Conservation (phyloP, 805 yeast species). For the Kluyveromyces starmeri region DNA sequence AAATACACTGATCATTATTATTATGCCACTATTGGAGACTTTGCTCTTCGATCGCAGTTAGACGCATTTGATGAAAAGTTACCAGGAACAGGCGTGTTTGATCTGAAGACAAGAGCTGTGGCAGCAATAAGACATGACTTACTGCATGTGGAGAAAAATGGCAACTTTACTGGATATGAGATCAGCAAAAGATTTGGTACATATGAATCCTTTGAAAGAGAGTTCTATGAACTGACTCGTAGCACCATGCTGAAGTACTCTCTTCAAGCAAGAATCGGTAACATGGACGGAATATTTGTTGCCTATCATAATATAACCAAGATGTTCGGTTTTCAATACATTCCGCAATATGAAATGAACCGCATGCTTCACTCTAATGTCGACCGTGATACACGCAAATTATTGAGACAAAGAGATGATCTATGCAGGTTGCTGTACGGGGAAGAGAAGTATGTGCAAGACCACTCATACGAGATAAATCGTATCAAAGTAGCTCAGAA, state of each 20-base stretch:
- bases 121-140: slow-evolving; percentile 76
- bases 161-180: slow-evolving; percentile 57
- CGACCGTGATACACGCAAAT: slow-evolving; percentile 12
- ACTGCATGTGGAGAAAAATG: slow-evolving; percentile 43
- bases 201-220: slow-evolving; percentile 77
- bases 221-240: slow-evolving; percentile 62
- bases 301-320: slow-evolving; percentile 80
- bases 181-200: slow-evolving; percentile 52
- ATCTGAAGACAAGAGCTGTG: slow-evolving; percentile 85
- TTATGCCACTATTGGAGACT: slow-evolving; percentile 58
- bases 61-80: slow-evolving; percentile 70
- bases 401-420: slow-evolving; percentile 12
- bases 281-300: slow-evolving; percentile 92
- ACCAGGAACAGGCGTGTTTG: slow-evolving; percentile 90
- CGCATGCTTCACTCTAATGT: slow-evolving; percentile 44
- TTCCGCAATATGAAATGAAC: slow-evolving; percentile 70
- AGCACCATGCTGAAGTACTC: slow-evolving; percentile 77
- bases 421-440: slow-evolving; percentile 15
- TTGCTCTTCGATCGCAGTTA: slow-evolving; percentile 81
- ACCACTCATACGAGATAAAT: slow-evolving; percentile 11
- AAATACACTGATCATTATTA: slow-evolving; percentile 43
- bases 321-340: slow-evolving; percentile 84
- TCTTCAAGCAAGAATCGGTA: slow-evolving; percentile 87
- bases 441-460: slow-evolving; percentile 15
- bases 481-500: slow-evolving; percentile 22